Percentiles rank a stretch among this genome's conserved stretches.
Evolutionary conservation across 2,329 filamentous ascomycete genomes (phyloP).

Genomic region (Pseudocercospora vitis): DNA sequence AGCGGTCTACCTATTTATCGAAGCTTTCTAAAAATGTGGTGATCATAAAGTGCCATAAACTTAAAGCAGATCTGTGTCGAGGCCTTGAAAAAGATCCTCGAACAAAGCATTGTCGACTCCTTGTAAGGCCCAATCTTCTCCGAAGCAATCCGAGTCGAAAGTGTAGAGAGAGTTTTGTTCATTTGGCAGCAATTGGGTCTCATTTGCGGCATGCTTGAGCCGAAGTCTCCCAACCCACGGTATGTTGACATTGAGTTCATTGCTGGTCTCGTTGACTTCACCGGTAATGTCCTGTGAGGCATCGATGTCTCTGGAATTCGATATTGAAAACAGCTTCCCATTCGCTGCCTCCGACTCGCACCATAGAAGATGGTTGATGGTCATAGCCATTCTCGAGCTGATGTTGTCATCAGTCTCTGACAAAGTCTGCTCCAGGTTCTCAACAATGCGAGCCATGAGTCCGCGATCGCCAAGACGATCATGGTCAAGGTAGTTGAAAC

Average conservation of each 20-base stretch:
- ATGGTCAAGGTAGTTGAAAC: slow-evolving; percentile 3
- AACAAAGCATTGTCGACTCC: slow-evolving; percentile 3
- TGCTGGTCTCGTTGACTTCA: not conserved
- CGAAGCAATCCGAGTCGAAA: not conserved
- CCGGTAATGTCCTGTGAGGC: not conserved
- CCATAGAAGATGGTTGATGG: not conserved
- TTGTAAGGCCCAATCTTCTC: slow-evolving; percentile 1
- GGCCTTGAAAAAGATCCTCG: slow-evolving; percentile 2
- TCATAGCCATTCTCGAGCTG: not conserved
- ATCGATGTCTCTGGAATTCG: not conserved
- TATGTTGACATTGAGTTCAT: not conserved
- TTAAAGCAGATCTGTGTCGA: not conserved
- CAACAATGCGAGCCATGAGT: not conserved
- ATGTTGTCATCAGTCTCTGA: not conserved
- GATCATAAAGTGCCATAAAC: no score
- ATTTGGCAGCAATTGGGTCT: no score
- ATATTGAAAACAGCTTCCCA: not conserved
- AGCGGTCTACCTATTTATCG: no score
- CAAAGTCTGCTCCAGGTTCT: not conserved
- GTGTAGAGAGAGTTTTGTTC: no score
- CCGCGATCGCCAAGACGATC: slow-evolving; percentile 5
- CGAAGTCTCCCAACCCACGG: slow-evolving; percentile 4
- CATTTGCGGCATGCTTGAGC: no score
- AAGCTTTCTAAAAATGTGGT: no score
- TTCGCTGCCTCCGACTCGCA: not conserved